Percentiles rank a stretch among this genome's conserved stretches.
These are phyloP conservation scores for Fusarium sp. DNA, from an alignment of 2,329 filamentous ascomycete species.

Conservation along the genomic window DNA sequence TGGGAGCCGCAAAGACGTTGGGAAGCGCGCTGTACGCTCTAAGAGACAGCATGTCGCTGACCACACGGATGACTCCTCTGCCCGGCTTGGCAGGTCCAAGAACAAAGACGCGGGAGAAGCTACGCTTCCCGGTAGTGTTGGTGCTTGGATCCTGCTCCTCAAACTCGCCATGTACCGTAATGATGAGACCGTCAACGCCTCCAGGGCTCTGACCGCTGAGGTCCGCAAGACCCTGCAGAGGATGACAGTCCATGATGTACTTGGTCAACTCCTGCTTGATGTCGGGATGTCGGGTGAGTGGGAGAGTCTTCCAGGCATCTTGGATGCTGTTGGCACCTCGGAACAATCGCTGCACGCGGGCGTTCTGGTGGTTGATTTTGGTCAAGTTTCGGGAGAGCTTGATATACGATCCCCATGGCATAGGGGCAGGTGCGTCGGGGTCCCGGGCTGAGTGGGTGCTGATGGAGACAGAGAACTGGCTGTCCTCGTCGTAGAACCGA, in stretches of 20 bases:
- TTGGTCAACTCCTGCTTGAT: conserved; percentile 74
- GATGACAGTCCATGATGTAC: conserved; percentile 86
- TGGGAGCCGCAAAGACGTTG: conserved; percentile 50
- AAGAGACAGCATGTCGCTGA: conserved; percentile 82
- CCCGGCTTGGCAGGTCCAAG: conserved; percentile 78
- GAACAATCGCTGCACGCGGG: conserved; percentile 73
- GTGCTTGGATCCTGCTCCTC: conserved; percentile 74
- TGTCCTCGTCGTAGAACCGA: conserved; percentile 79
- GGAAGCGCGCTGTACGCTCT: conserved; percentile 70
- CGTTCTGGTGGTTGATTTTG: conserved; percentile 70
- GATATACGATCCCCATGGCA: conserved; percentile 80
- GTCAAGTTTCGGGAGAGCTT: conserved; percentile 82
- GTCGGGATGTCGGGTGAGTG: conserved; percentile 78
- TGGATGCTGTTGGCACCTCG: conserved; percentile 73
- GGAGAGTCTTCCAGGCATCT: conserved; percentile 75
- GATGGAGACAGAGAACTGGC: conserved; percentile 79
- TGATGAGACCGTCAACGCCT: conserved; percentile 81
- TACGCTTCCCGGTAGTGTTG: conserved; percentile 71
- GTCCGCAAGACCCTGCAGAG: conserved; percentile 77
- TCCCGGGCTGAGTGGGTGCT: conserved; percentile 69
- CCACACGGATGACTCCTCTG: conserved; percentile 74
- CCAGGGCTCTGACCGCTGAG: conserved; percentile 69
- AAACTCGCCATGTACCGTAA: conserved; percentile 86
- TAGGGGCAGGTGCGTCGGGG: conserved; percentile 53
- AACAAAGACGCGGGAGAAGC: conserved; percentile 84